Percentiles rank a stretch among this genome's conserved stretches.
Evolutionary conservation across 495 filamentous ascomycete genomes (phyloP).

Genomic region (Trichoderma orchidacearum): DNA sequence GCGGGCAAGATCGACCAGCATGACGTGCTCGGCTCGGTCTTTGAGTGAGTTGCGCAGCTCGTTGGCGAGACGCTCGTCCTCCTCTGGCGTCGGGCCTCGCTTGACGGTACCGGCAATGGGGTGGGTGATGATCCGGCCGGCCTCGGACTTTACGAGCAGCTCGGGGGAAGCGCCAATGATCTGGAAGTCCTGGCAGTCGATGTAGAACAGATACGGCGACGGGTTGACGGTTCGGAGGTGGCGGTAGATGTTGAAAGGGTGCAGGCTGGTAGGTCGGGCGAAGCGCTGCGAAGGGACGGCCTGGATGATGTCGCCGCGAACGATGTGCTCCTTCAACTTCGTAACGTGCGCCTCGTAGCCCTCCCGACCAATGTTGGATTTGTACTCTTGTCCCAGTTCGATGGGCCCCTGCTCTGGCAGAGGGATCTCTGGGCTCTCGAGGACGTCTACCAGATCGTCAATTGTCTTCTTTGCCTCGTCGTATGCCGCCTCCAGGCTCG

Average conservation of each 20-base stretch:
- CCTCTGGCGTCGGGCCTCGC: conserved; percentile 64
- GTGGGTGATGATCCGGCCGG: conserved; percentile 83
- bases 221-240: conserved; percentile 92
- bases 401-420: conserved; percentile 67
- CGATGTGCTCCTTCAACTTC: conserved; percentile 73
- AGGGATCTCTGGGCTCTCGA: conserved; percentile 60
- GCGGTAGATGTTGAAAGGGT: conserved; percentile 97
- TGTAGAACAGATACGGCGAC: conserved; percentile 92
- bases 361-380: conserved; percentile 79
- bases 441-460: conserved; percentile 47
- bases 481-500: conserved; percentile 42
- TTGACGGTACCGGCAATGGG: conserved; percentile 93
- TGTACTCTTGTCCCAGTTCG: conserved; percentile 57
- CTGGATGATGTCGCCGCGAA: conserved; percentile 88
- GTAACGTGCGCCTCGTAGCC: conserved; percentile 85
- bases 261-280: conserved; percentile 73
- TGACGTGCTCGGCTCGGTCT: conserved; percentile 95
- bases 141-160: conserved; percentile 80
- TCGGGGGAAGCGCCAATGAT: conserved; percentile 92
- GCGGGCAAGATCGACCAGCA: conserved; percentile 94
- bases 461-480: conserved; percentile 48
- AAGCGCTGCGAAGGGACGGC: conserved; percentile 90
- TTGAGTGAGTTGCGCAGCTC: conserved; percentile 72
- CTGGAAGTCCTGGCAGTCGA: conserved; percentile 81
- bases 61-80: conserved; percentile 67